These are phyloP conservation scores for Fusarium sp. DNA, from an alignment of 2,329 filamentous ascomycete genomes.

Conservation along the genomic window DNA sequence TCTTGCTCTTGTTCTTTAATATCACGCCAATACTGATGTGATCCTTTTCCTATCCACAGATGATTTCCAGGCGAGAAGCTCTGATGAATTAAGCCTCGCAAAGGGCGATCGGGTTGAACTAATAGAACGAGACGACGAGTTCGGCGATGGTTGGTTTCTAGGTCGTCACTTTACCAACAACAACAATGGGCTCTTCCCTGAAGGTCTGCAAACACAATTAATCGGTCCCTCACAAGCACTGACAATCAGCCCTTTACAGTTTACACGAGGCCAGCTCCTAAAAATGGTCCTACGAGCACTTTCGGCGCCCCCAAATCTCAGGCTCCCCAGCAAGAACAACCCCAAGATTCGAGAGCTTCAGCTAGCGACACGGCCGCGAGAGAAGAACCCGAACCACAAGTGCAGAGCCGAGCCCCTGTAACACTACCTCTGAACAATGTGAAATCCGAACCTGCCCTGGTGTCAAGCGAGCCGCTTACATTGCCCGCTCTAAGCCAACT, in stretches of 20 bases:
- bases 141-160: slow-evolving; percentile 87
- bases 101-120: slow-evolving; percentile 87
- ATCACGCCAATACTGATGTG: slow-evolving; percentile 16
- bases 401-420: slow-evolving; percentile 49
- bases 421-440: slow-evolving; percentile 57
- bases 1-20: slow-evolving; percentile 39
- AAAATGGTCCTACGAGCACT: slow-evolving; percentile 47
- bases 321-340: slow-evolving; percentile 46
- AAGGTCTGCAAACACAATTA: slow-evolving; percentile 65
- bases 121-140: slow-evolving; percentile 86
- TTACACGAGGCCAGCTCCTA: slow-evolving; percentile 68
- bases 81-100: slow-evolving; percentile 87
- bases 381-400: slow-evolving; percentile 48
- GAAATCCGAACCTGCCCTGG: slow-evolving; percentile 46
- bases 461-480: slow-evolving; percentile 42
- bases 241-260: slow-evolving; percentile 54
- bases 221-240: slow-evolving; percentile 18
- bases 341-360: slow-evolving; percentile 36
- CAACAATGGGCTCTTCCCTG: slow-evolving; percentile 81
- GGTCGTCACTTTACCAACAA: slow-evolving; percentile 77
- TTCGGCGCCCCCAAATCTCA: slow-evolving; percentile 47
- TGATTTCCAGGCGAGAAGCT: slow-evolving; percentile 89
- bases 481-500: slow-evolving; percentile 49
- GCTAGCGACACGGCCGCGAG: slow-evolving; percentile 37
- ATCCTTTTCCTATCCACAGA: slow-evolving; percentile 62